These are phyloP conservation scores for Plasmodium vinckei DNA, from an alignment of 169 alveolate species.

Conservation along the genomic window DNA sequence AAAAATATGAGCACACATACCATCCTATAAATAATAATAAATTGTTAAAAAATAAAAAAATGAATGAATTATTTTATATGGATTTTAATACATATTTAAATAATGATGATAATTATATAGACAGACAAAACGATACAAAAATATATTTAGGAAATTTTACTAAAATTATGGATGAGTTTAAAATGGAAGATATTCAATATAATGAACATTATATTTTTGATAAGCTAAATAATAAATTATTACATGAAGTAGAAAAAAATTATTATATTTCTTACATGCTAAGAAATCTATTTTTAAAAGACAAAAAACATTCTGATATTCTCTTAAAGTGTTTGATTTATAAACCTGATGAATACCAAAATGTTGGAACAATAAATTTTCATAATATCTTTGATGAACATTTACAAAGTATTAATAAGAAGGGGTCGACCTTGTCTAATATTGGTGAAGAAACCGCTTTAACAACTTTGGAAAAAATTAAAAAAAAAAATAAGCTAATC, in stretches of 20 bases:
- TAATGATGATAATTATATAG: not conserved
- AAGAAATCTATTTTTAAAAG: conserved; percentile 34
- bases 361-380: not conserved
- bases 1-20: not conserved
- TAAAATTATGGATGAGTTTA: not conserved
- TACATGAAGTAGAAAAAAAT: conserved; percentile 24
- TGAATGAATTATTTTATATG: conserved; percentile 32
- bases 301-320: conserved; percentile 12
- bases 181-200: conserved; percentile 1
- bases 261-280: conserved; percentile 25
- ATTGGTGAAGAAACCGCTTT: not conserved
- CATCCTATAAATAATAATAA: not conserved
- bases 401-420: not conserved
- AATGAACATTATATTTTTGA: conserved; percentile 11
- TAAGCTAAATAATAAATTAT: conserved; percentile 28
- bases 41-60: not conserved
- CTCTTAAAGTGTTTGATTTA: conserved; percentile 24
- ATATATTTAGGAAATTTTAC: conserved; percentile 23
- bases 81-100: not conserved
- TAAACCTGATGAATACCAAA: conserved; percentile 37
- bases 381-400: not conserved
- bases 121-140: not conserved
- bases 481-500: not conserved
- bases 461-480: not conserved
- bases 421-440: not conserved